These are phyloP conservation scores for Pleodorina starrii DNA, from an alignment of 139 green algal species.

Conservation along the genomic window DNA sequence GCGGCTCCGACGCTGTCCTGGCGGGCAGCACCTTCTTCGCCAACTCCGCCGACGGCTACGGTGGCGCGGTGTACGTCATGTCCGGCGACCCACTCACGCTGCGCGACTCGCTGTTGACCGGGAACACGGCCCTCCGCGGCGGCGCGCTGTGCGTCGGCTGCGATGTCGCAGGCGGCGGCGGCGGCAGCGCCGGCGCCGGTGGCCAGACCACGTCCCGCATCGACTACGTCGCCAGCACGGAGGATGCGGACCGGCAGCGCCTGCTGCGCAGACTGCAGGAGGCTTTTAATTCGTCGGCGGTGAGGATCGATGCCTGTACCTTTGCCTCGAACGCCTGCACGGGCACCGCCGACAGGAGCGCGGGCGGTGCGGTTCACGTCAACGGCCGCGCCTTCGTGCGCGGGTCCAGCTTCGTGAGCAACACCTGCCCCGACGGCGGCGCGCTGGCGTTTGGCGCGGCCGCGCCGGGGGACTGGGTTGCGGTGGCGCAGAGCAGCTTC, in stretches of 20 bases:
- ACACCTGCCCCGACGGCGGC: constrained; percentile 1
- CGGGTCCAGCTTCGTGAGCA: not conserved
- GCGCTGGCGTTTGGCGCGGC: not conserved
- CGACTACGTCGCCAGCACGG: no score
- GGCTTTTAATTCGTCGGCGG: no score
- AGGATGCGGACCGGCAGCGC: no score
- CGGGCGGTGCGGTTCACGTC: not conserved
- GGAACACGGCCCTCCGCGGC: not conserved
- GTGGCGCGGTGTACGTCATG: not conserved
- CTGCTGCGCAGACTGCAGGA: no score
- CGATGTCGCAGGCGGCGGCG: no score
- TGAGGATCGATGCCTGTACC: no score
- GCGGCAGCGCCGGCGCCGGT: not conserved
- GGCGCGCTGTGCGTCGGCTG: not conserved
- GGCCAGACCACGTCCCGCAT: no score
- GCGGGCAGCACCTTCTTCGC: not conserved
- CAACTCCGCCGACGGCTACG: not conserved
- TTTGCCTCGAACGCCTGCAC: constrained; percentile 3
- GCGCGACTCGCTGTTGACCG: not conserved
- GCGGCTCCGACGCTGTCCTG: not conserved
- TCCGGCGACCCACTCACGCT: not conserved
- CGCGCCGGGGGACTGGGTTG: not conserved
- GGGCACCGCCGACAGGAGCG: no score
- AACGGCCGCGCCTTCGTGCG: not conserved
- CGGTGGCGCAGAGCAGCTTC: not conserved